A percentile compares a stretch with the other conserved stretches of the same genome.
Evolutionary conservation across 495 filamentous ascomycete genomes (phyloP).

Genomic region (Penicillium pancosmium): DNA sequence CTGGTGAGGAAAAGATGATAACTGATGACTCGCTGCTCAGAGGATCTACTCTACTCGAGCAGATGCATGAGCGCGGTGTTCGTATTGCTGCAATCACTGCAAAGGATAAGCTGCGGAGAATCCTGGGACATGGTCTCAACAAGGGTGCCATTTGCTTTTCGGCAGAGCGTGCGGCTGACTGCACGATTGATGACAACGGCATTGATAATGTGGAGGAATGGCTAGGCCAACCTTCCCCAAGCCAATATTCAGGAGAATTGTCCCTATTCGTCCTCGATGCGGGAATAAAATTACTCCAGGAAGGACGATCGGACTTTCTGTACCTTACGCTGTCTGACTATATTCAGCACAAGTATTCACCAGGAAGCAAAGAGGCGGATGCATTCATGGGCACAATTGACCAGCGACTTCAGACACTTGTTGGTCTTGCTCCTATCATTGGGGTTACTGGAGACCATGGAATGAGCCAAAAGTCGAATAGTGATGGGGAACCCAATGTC

Average conservation of each 20-base stretch:
- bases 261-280: conserved; percentile 43
- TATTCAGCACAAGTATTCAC: conserved; percentile 40
- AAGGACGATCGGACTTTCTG: conserved; percentile 36
- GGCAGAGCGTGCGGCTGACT: conserved; percentile 28
- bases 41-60: conserved; percentile 38
- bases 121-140: conserved; percentile 34
- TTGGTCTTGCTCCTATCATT: conserved; percentile 24
- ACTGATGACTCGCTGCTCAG: conserved; percentile 33
- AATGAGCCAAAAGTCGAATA: conserved; percentile 37
- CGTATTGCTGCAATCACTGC: conserved; percentile 42
- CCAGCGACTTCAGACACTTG: conserved; percentile 27
- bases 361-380: conserved; percentile 33
- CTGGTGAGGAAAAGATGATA: conserved; percentile 39
- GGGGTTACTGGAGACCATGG: conserved; percentile 42
- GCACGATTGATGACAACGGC: conserved; percentile 26
- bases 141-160: conserved; percentile 40
- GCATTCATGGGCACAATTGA: conserved; percentile 36
- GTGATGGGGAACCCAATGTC: conserved; percentile 34
- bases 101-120: conserved; percentile 40
- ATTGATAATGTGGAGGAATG: conserved; percentile 33
- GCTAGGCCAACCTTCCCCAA: conserved; percentile 33
- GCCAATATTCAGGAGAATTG: conserved; percentile 38
- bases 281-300: conserved; percentile 39
- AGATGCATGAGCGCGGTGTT: conserved; percentile 35
- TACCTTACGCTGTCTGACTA: conserved; percentile 46